phyloP scores from a whole-genome alignment of 805 yeast genomes.

The Jamesozyma jinghongensis region DNA sequence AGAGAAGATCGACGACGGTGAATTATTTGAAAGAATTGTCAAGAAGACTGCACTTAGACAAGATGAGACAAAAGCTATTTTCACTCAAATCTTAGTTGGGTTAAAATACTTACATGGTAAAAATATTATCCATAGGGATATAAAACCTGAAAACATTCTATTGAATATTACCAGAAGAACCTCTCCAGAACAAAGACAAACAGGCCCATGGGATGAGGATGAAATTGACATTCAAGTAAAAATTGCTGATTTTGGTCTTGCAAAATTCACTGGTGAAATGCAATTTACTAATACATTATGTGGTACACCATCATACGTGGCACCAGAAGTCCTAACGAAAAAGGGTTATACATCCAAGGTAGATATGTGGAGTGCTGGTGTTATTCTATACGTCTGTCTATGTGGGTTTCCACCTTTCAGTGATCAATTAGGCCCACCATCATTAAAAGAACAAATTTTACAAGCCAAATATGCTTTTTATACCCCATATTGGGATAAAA shows the following conservation, averaged over 20 bases:
- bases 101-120: constrained; percentile 55
- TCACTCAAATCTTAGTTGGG: constrained; percentile 58
- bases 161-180: constrained; percentile 39
- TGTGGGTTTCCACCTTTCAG: constrained; percentile 84
- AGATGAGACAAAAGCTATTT: constrained; percentile 52
- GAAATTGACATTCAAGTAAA: constrained; percentile 60
- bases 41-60: constrained; percentile 52
- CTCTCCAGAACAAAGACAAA: constrained; percentile 22
- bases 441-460: constrained; percentile 65
- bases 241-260: constrained; percentile 74
- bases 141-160: constrained; percentile 70
- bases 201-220: constrained; percentile 39
- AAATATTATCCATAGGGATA: constrained; percentile 69
- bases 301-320: constrained; percentile 84
- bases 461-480: constrained; percentile 63
- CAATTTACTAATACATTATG: constrained; percentile 70
- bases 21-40: constrained; percentile 62
- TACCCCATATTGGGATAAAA: constrained; percentile 72
- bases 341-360: constrained; percentile 58
- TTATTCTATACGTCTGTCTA: constrained; percentile 63
- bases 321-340: constrained; percentile 63
- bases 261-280: constrained; percentile 54
- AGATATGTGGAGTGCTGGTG: constrained; percentile 80
- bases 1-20: constrained; percentile 69
- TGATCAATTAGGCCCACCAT: constrained; percentile 73